Evolutionary conservation across 2,329 filamentous ascomycete species (phyloP).

Genomic region (Fusarium nelsonii): DNA sequence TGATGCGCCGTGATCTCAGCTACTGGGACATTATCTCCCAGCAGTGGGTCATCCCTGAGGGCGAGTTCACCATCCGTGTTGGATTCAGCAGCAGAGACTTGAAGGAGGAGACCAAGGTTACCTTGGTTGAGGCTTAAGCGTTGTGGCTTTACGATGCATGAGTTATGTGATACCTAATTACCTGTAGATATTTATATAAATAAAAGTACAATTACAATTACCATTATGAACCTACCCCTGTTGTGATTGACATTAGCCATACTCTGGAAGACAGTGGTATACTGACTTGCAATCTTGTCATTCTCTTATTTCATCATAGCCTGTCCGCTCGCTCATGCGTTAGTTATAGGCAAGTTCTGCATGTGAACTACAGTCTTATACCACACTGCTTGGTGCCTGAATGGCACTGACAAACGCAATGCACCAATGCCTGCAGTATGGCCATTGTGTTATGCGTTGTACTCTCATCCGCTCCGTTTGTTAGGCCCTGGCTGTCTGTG

Average conservation of each 20-base stretch:
- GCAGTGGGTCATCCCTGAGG: slow-evolving; percentile 54
- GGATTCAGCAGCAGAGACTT: slow-evolving; percentile 48
- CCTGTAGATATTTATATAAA: slow-evolving; percentile 13
- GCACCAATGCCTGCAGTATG: no score
- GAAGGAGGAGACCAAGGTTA: slow-evolving; percentile 43
- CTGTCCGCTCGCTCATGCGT: no score
- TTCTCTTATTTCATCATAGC: no score
- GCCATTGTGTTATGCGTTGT: not conserved
- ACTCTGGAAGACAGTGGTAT: no score
- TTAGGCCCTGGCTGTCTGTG: not conserved
- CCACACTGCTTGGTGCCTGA: no score
- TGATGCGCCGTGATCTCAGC: slow-evolving; percentile 63
- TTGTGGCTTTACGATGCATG: slow-evolving; percentile 37
- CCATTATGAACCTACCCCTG: not conserved
- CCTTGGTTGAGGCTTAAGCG: slow-evolving; percentile 34
- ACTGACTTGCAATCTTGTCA: no score
- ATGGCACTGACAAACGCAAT: no score
- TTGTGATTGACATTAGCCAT: not conserved
- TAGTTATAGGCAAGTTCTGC: no score
- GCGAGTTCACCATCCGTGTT: slow-evolving; percentile 46
- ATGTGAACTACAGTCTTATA: no score
- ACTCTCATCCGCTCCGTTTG: fast-evolving
- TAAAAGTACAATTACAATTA: slow-evolving; percentile 11
- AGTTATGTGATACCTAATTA: slow-evolving; percentile 24
- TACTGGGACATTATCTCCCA: slow-evolving; percentile 61